These are phyloP conservation scores for Maudiozyma barnettii DNA, from an alignment of 805 yeast genomes.

Conservation along the genomic window DNA sequence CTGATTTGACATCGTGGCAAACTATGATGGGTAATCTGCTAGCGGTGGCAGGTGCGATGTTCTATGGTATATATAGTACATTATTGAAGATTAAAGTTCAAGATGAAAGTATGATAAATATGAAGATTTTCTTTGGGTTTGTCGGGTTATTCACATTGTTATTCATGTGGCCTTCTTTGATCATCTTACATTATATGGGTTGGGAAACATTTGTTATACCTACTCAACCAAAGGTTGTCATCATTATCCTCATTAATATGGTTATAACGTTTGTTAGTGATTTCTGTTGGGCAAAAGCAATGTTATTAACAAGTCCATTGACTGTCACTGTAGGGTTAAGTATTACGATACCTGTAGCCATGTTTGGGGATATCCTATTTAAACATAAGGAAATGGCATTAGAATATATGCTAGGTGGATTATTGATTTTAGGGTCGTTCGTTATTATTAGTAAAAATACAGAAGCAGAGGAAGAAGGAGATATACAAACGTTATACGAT, in stretches of 20 bases:
- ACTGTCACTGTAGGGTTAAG: constrained; percentile 94
- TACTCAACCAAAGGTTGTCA: constrained; percentile 38
- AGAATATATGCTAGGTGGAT: constrained; percentile 70
- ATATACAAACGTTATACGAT: background rate
- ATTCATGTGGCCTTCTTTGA: constrained; percentile 72
- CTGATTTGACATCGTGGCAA: constrained; percentile 19
- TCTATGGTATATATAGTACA: constrained; percentile 87
- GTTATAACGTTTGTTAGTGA: constrained; percentile 77
- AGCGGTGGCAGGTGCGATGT: constrained; percentile 77
- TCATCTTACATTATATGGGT: constrained; percentile 53
- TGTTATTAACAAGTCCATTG: constrained; percentile 84
- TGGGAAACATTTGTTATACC: constrained; percentile 72
- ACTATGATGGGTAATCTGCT: constrained; percentile 61
- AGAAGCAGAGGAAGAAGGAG: constrained; percentile 39
- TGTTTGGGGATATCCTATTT: constrained; percentile 78
- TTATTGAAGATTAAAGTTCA: constrained; percentile 63
- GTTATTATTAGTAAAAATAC: constrained; percentile 75
- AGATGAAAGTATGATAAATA: constrained; percentile 68
- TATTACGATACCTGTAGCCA: constrained; percentile 87
- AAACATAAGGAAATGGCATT: constrained; percentile 53
- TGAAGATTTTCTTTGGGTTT: constrained; percentile 86
- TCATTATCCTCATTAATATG: constrained; percentile 55
- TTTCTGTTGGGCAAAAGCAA: constrained; percentile 93
- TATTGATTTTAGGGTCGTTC: constrained; percentile 71
- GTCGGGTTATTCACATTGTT: constrained; percentile 79